Evolutionary conservation across 2,329 filamentous ascomycete genomes (phyloP), one percentile per base, ranked within the genome.

Genomic region (Cladosporium sphaerospermum): DNA sequence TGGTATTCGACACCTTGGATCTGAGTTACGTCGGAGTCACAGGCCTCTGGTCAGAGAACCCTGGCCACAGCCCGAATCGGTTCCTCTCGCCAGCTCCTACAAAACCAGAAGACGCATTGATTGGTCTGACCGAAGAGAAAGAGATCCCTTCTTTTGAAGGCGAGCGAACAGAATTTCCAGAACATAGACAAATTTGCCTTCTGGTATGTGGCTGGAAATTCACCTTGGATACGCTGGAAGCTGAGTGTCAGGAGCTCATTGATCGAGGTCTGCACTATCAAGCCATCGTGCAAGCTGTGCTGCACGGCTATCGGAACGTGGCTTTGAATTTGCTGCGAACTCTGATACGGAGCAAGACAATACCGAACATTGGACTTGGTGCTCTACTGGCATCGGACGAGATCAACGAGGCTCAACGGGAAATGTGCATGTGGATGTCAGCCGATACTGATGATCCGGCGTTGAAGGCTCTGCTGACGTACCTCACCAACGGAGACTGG

Each of bases 401-500:
- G 2, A 73, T 77, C 31, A 80, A 80, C 53, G 70, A 77, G 32
- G 79, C 81, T 45, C 83, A 83, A 72, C 75, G 79, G 57, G 78
- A 83, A 56, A 78, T 82, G 41, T 83, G 82, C 57, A 69, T 74
- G 9, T 82, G 81, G 69, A 81, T 85, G 67, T 78, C 79, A 19
- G 80, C 80, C 56, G 80, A 84, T 60, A 76, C 85, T 56, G 83
- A 84, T 0, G 87, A 93, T 61, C 85, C 88, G 0, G 92, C 91
- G 64, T 78, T 93, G 19, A 84, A 88, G 52, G 88, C 87, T 5
- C 85, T 93, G 45, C 88, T 89, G 19, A 83, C 84, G 3, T 83
- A 88, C 59, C 87, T 93, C 56, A 83, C 85, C 9, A 88, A 84
- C 0, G 85, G 85, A 4, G 80, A 89, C 66, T 93, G 89, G 89